These are phyloP conservation scores for Penicillium hordei DNA, from an alignment of 2,329 filamentous ascomycete species.

Conservation along the genomic window DNA sequence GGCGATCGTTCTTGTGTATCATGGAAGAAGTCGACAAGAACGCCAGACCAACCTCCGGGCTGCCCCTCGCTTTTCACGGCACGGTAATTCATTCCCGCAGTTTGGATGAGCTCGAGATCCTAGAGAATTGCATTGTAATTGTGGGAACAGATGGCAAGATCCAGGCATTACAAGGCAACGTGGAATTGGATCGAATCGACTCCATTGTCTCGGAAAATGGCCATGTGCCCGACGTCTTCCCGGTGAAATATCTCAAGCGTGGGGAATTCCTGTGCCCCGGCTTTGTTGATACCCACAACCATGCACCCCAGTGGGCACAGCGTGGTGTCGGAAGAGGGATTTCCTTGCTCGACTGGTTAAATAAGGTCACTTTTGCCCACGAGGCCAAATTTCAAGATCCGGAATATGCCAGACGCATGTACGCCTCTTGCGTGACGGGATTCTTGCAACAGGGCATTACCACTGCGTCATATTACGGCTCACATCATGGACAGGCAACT, in stretches of 20 bases:
- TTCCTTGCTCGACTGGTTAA: slow-evolving; percentile 59
- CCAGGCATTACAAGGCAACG: slow-evolving; percentile 26
- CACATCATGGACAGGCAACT: slow-evolving; percentile 32
- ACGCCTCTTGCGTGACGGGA: slow-evolving; percentile 55
- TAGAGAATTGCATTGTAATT: slow-evolving; percentile 35
- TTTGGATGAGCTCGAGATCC: slow-evolving; percentile 29
- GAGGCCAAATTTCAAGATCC: slow-evolving; percentile 61
- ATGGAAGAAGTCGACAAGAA: slow-evolving; percentile 14
- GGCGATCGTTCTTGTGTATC: background rate
- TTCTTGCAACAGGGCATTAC: slow-evolving; percentile 56
- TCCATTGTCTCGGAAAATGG: slow-evolving; percentile 26
- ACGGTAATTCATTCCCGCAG: slow-evolving; percentile 35
- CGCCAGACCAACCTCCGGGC: slow-evolving; percentile 14
- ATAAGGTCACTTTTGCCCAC: slow-evolving; percentile 63
- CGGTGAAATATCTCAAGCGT: slow-evolving; percentile 29
- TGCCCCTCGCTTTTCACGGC: slow-evolving; percentile 37
- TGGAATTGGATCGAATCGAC: slow-evolving; percentile 23
- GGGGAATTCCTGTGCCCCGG: slow-evolving; percentile 36
- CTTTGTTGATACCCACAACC: slow-evolving; percentile 65
- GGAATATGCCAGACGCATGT: slow-evolving; percentile 54
- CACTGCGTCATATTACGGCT: slow-evolving; percentile 40
- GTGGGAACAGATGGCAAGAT: slow-evolving; percentile 34
- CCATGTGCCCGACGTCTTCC: slow-evolving; percentile 28
- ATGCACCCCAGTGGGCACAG: slow-evolving; percentile 60
- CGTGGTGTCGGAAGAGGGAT: slow-evolving; percentile 46